Evolutionary conservation across 2,329 filamentous ascomycete genomes (phyloP).

Genomic region (Talaromyces sp.): DNA sequence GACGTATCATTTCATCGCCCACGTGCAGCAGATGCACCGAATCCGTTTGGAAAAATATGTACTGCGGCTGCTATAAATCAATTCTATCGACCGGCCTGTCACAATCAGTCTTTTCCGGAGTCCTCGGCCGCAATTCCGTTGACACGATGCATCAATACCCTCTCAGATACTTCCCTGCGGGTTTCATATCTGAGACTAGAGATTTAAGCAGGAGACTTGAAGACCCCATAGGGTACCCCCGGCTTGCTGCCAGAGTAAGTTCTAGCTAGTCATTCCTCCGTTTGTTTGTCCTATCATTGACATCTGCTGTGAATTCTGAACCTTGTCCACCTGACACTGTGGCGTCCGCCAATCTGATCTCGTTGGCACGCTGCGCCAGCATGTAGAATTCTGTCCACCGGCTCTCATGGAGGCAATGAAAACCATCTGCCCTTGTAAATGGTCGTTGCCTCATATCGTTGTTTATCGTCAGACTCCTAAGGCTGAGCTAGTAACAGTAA

Average conservation of each 20-base stretch:
- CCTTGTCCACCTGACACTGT: not conserved
- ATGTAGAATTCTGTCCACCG: too few species aligned
- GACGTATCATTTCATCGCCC: too few species aligned
- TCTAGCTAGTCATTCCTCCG: not conserved
- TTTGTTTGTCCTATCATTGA: not conserved
- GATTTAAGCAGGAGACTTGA: not conserved
- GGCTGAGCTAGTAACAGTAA: not conserved
- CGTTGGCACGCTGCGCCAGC: not conserved
- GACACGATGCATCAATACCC: not conserved
- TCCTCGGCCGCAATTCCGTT: too few species aligned
- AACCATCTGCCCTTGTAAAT: too few species aligned
- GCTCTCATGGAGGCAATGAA: too few species aligned
- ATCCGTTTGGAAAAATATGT: too few species aligned
- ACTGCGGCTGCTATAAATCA: too few species aligned
- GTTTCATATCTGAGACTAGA: not conserved
- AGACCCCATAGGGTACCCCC: not conserved
- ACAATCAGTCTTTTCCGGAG: too few species aligned
- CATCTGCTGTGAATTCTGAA: not conserved
- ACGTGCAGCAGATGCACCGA: too few species aligned
- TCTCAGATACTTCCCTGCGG: not conserved
- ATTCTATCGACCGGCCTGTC: too few species aligned
- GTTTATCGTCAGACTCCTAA: not conserved
- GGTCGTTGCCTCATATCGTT: not conserved
- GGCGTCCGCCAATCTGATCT: not conserved
- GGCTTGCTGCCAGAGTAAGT: not conserved